phyloP scores from a whole-genome alignment of 1,139 yeast species.

The Debaryomyces nepalensis region DNA sequence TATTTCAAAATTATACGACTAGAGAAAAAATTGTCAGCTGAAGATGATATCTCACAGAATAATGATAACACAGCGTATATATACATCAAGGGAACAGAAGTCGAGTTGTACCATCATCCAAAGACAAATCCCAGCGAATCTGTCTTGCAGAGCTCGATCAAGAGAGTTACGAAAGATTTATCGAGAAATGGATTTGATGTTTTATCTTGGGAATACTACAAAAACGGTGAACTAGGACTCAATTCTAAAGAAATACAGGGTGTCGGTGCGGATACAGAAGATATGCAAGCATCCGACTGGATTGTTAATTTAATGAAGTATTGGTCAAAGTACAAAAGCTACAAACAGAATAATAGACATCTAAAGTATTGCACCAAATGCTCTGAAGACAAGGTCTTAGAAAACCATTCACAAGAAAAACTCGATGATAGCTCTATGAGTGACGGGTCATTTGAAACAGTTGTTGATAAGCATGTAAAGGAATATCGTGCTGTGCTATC shows the following conservation, averaged over 20 bases:
- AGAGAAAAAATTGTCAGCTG: slow-evolving; percentile 17
- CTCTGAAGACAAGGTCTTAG: slow-evolving; percentile 22
- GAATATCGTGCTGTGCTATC: slow-evolving; percentile 57
- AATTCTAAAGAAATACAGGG: slow-evolving; percentile 15
- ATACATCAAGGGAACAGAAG: slow-evolving; percentile 23
- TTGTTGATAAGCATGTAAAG: slow-evolving; percentile 30
- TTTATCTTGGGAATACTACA: slow-evolving; percentile 37
- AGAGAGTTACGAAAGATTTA: slow-evolving; percentile 29
- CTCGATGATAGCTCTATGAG: slow-evolving; percentile 10
- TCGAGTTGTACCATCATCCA: slow-evolving; percentile 26
- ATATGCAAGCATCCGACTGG: slow-evolving; percentile 19
- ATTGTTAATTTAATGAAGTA: slow-evolving; percentile 21
- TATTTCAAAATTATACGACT: slow-evolving; percentile 16
- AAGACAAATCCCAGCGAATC: slow-evolving; percentile 7
- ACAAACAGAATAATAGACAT: slow-evolving; percentile 26
- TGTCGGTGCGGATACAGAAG: neutral
- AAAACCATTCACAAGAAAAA: neutral
- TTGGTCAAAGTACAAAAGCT: slow-evolving; percentile 19
- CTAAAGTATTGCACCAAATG: slow-evolving; percentile 40
- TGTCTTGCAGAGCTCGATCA: slow-evolving; percentile 22
- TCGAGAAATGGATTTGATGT: slow-evolving; percentile 37
- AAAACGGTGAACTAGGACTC: slow-evolving; percentile 22
- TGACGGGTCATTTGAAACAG: slow-evolving; percentile 29
- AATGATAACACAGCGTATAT: slow-evolving; percentile 19
- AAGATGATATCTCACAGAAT: slow-evolving; percentile 29